Percentiles rank a stretch among this genome's conserved stretches.
phyloP scores from a whole-genome alignment of 495 filamentous ascomycete species.

The Aspergillus ellipticus region DNA sequence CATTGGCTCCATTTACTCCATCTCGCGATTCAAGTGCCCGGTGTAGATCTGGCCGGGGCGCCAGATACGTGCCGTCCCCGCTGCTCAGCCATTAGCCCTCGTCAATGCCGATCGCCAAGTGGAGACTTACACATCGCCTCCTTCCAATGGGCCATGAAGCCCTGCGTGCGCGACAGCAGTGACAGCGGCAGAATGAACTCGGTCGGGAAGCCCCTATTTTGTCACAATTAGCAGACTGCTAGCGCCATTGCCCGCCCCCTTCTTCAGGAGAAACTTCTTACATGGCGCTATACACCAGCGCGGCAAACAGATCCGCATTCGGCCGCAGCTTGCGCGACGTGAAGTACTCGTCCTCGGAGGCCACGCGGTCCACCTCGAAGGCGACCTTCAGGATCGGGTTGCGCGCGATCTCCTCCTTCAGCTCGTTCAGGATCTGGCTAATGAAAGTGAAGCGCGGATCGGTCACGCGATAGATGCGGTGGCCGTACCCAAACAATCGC shows the following conservation, averaged over 20 bases:
- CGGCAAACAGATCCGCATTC: neutral
- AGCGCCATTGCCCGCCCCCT: no score
- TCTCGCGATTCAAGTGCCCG: neutral
- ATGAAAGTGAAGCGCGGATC: neutral
- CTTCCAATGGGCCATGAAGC: neutral
- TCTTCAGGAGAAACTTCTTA: neutral
- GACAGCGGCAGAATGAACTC: neutral
- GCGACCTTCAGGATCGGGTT: neutral
- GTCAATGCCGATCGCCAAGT: no score
- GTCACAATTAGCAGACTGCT: no score
- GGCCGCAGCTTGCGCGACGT: neutral
- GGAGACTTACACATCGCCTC: neutral
- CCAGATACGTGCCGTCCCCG: neutral
- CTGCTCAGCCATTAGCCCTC: no score
- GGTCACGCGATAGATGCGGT: slow-evolving; percentile 46
- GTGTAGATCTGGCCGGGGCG: neutral
- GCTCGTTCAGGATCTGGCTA: neutral
- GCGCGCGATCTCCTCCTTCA: neutral
- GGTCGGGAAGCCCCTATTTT: neutral
- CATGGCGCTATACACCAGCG: neutral
- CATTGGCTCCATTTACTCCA: neutral
- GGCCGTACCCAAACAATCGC: slow-evolving; percentile 54
- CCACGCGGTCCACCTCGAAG: neutral
- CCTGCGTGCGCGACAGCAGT: neutral
- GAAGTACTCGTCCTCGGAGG: neutral